Evolutionary conservation across 129 eudicot genomes (phyloP).

Genomic region (Logfia minima): DNA sequence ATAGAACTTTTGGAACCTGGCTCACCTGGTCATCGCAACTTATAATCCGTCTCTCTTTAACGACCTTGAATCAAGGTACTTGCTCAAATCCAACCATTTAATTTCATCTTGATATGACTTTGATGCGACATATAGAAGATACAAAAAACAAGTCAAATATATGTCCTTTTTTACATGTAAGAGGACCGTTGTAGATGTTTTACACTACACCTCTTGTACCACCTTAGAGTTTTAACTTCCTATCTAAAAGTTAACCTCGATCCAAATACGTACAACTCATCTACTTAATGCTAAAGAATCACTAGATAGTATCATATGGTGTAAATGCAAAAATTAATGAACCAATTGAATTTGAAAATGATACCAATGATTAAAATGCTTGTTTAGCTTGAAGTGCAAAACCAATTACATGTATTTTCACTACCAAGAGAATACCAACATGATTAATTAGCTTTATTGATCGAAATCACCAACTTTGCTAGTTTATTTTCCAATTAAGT

Average conservation of each 20-base stretch:
- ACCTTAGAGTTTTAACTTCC: neutral
- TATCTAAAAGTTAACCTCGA: neutral
- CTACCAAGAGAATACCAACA: too few relatives aligned
- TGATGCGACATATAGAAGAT: slow-evolving; percentile 18
- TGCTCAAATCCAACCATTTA: slow-evolving; percentile 5
- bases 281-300: neutral
- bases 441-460: too few relatives aligned
- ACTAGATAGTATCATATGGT: neutral
- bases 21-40: neutral
- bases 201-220: slow-evolving; percentile 16
- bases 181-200: slow-evolving; percentile 8
- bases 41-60: neutral
- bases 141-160: slow-evolving; percentile 24
- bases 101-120: slow-evolving; percentile 17
- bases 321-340: neutral
- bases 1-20: neutral
- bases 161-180: slow-evolving; percentile 12
- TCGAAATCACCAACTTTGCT: too few relatives aligned
- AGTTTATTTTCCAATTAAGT: neutral
- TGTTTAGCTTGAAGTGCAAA: too few relatives aligned
- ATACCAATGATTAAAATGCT: too few relatives aligned
- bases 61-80: neutral
- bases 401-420: too few relatives aligned
- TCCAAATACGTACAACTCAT: neutral
- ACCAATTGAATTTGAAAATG: neutral